Base-by-base conservation (phyloP, 208 protist species). In the Acanthamoeba royreba region DNA sequence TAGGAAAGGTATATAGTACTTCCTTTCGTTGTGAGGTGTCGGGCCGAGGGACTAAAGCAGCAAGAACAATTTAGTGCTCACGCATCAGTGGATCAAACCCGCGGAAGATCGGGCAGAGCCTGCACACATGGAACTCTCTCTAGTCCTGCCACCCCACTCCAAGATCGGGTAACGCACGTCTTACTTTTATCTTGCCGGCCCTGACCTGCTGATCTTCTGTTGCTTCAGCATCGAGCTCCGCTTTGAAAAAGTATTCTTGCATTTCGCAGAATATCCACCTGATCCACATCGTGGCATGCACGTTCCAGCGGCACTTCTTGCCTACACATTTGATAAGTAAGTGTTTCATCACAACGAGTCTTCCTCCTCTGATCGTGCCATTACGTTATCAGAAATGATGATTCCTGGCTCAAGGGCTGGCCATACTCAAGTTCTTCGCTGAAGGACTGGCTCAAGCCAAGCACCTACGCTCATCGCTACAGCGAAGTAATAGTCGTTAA, bases 211-310 rank as follows among this genome's bases (percentile, higher is more conserved):
- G 31, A 81, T 81, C 35, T 42, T 69, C 58, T 11, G 11, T 28
- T 28, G 11, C 11, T 25, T 3, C 38, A 81, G 69, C 8, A 83
- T 83, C 2, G 38, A 22, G 72, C 42, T 92, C 13, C 58, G 79
- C 25, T 92, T 79, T 25, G 87, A 92, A 61, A 92, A 92, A 35
- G 87, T 61, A 38, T 92, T 92, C 45, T 31, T 92, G 0, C 87
- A 92, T 46, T 92, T 81, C 42, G 38, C 87, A 15, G 87, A 92
- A 61, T 92, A 81, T 28, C 87, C 87, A 11, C 87, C 87, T 4
- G 87, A 92, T 22, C 87, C 87, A 5, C 87, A 92, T 42, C 15
- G 87, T 1, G 87, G 87, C 55, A 81, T 92, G 58, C 58, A 92
- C 87, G 52, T 92, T 19, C 58, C 58, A 1, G 43, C 87, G n/a